These are phyloP conservation scores for Metschnikowia anglica DNA, from an alignment of 805 yeast species.

Conservation along the genomic window DNA sequence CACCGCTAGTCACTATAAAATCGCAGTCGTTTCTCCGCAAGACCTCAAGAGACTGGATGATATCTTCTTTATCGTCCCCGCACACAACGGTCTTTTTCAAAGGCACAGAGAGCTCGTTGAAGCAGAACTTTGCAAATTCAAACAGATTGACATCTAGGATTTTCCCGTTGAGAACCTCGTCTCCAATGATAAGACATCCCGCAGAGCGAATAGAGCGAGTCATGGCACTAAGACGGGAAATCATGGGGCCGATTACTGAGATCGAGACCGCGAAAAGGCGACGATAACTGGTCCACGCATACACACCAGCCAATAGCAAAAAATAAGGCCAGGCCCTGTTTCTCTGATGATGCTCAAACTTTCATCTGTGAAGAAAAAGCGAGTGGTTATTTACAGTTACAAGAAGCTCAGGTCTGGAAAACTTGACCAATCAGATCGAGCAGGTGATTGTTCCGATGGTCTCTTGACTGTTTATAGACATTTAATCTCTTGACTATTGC, in stretches of 20 bases:
- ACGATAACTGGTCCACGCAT: not conserved
- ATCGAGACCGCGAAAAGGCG: not conserved
- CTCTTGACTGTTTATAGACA: no score
- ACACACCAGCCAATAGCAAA: no score
- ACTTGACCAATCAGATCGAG: no score
- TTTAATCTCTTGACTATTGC: no score
- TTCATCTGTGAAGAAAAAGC: no score
- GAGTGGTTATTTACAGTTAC: no score
- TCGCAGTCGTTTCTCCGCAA: slow-evolving; percentile 52
- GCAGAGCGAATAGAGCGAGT: slow-evolving; percentile 34
- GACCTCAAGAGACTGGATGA: slow-evolving; percentile 50
- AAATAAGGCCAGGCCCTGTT: not conserved
- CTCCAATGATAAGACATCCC: slow-evolving; percentile 71
- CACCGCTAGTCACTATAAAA: slow-evolving; percentile 68
- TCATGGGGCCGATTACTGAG: slow-evolving; percentile 3
- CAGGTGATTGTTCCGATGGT: no score
- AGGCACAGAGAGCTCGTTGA: slow-evolving; percentile 58
- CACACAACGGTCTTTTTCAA: slow-evolving; percentile 66
- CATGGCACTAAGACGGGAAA: slow-evolving; percentile 15
- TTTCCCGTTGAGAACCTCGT: slow-evolving; percentile 85
- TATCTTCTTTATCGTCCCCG: slow-evolving; percentile 73
- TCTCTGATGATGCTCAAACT: no score
- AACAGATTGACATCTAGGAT: slow-evolving; percentile 76
- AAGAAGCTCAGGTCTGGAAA: no score
- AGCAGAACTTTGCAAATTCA: slow-evolving; percentile 70